phyloP scores from a whole-genome alignment of 169 alveolate species.

The Plasmodium blacklocki region DNA sequence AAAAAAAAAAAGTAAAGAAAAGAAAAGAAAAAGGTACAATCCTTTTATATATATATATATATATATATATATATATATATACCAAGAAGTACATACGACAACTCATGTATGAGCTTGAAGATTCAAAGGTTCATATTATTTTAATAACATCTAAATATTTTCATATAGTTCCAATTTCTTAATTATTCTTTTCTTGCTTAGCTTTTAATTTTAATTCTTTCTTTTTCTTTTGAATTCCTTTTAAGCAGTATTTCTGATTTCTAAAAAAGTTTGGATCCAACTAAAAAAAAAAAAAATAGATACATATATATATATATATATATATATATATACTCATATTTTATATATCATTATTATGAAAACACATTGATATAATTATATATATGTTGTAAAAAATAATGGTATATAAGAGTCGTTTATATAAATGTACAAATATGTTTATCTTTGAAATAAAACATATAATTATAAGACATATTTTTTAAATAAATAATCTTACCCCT shows the following conservation, averaged over 20 bases:
- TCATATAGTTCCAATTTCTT: not conserved
- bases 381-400: too few relatives aligned
- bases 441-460: not conserved
- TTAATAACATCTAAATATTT: not conserved
- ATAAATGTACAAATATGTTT: too few relatives aligned
- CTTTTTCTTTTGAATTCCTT: constrained; percentile 81
- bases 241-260: constrained; percentile 86
- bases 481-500: constrained; percentile 81
- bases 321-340: not conserved
- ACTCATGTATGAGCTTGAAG: too few relatives aligned
- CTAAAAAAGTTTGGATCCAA: constrained; percentile 87
- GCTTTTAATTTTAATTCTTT: constrained; percentile 49
- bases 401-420: too few relatives aligned
- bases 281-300: constrained; percentile 48
- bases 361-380: not conserved
- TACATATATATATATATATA: not conserved
- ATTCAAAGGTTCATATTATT: too few relatives aligned
- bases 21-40: too few relatives aligned
- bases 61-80: too few relatives aligned
- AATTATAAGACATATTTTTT: not conserved
- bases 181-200: constrained; percentile 48
- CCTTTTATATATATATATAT: too few relatives aligned
- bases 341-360: not conserved
- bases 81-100: too few relatives aligned
- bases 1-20: too few relatives aligned